These are phyloP conservation scores for Botrytis byssoidea DNA, from an alignment of 2,329 filamentous ascomycete species.

Conservation along the genomic window DNA sequence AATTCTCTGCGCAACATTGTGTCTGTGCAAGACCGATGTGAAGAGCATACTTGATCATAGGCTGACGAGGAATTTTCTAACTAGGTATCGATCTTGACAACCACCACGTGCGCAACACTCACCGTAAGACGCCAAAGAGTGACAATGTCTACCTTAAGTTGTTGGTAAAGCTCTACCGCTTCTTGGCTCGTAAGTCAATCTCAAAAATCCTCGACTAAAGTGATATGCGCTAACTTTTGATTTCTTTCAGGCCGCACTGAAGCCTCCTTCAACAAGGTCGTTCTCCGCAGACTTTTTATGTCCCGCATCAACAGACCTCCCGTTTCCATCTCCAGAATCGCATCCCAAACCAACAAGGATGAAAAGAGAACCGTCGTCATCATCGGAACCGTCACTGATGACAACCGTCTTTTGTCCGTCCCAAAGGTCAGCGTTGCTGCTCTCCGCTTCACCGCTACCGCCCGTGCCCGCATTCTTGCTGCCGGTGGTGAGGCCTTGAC, in stretches of 20 bases:
- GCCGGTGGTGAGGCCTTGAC: conserved; percentile 95
- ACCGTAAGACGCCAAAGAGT: conserved; percentile 95
- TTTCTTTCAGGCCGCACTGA: conserved; percentile 77
- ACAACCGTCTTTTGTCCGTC: conserved; percentile 87
- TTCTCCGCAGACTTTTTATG: conserved; percentile 97
- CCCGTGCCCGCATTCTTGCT: conserved; percentile 87
- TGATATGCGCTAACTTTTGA: conserved; percentile 12
- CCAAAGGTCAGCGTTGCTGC: conserved; percentile 94
- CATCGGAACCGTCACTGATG: conserved; percentile 93
- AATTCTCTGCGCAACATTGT: conserved; percentile 38
- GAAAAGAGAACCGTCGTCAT: conserved; percentile 88
- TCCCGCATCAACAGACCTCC: conserved; percentile 97
- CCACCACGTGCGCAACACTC: conserved; percentile 68
- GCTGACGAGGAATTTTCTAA: conserved; percentile 57
- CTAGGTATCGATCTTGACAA: conserved; percentile 71
- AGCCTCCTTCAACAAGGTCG: conserved; percentile 96
- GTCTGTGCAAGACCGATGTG: conserved; percentile 39
- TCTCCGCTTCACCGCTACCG: conserved; percentile 93
- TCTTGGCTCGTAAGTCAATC: conserved; percentile 78
- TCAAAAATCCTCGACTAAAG: neutral
- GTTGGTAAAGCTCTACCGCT: conserved; percentile 97
- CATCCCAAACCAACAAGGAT: conserved; percentile 62
- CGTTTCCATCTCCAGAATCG: conserved; percentile 90
- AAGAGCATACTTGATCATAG: conserved; percentile 65
- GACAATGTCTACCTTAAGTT: conserved; percentile 98